Conservation (phyloP, 1,139 yeast species). For the Suhomyces choctaworum region DNA sequence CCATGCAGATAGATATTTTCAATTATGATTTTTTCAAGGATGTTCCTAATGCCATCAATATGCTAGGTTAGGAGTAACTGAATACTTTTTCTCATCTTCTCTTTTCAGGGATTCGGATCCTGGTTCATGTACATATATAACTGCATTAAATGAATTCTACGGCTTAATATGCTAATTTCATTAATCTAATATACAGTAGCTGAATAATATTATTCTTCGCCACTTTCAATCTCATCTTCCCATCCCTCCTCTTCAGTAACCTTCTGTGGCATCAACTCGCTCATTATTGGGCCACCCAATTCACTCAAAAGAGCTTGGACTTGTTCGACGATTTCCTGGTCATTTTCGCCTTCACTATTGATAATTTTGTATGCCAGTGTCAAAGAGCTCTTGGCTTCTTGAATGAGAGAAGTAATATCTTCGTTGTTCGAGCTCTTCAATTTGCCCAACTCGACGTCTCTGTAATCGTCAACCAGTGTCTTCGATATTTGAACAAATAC, state of each 20-base stretch:
- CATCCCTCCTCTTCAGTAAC: slow-evolving; percentile 45
- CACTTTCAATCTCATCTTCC: slow-evolving; percentile 47
- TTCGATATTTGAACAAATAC: slow-evolving; percentile 18
- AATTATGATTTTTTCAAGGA: slow-evolving; percentile 33
- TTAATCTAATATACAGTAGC: slow-evolving; percentile 2
- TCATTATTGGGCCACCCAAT: slow-evolving; percentile 60
- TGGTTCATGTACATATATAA: not conserved
- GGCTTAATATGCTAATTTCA: too few species aligned
- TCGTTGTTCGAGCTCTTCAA: slow-evolving; percentile 23
- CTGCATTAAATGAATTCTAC: slow-evolving; percentile 1
- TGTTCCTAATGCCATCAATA: slow-evolving; percentile 26
- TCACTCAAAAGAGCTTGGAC: slow-evolving; percentile 50
- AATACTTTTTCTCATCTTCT: too few species aligned
- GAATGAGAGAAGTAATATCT: slow-evolving; percentile 33
- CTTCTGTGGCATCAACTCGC: slow-evolving; percentile 46
- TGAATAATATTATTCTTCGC: slow-evolving; percentile 12
- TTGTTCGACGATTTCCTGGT: slow-evolving; percentile 58
- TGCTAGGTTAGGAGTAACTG: too few species aligned
- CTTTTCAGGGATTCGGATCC: too few species aligned
- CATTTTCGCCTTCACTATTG: slow-evolving; percentile 40
- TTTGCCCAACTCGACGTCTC: slow-evolving; percentile 41
- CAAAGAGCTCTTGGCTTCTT: slow-evolving; percentile 54
- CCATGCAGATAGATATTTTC: slow-evolving; percentile 34
- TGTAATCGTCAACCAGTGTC: slow-evolving; percentile 42
- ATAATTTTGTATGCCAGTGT: slow-evolving; percentile 56